Conservation (phyloP, 2,329 filamentous ascomycete species). For the Nemania serpens region DNA sequence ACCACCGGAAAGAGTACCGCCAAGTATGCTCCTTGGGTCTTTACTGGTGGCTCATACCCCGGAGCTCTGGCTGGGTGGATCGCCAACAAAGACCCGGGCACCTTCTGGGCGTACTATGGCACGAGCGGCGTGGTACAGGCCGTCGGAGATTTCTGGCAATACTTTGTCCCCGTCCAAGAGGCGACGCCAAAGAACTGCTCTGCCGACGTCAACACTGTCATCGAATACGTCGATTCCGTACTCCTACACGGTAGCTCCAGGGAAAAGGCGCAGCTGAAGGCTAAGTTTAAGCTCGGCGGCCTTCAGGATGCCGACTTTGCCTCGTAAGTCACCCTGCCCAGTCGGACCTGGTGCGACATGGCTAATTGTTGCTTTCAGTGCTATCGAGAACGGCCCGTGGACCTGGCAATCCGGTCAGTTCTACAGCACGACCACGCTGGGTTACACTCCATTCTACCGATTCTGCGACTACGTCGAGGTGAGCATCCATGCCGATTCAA, state of each 20-base stretch:
- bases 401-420: slow-evolving; percentile 61
- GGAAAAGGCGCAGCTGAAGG: slow-evolving; percentile 52
- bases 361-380: slow-evolving; percentile 31
- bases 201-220: slow-evolving; percentile 54
- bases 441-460: slow-evolving; percentile 52
- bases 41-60: slow-evolving; percentile 59
- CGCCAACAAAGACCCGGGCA: slow-evolving; percentile 55
- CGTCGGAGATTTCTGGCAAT: slow-evolving; percentile 58
- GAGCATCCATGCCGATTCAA: neutral
- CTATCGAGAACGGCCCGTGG: slow-evolving; percentile 60
- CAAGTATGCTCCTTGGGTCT: slow-evolving; percentile 58
- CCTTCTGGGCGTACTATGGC: slow-evolving; percentile 63
- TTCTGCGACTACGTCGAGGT: slow-evolving; percentile 56
- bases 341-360: neutral
- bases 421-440: slow-evolving; percentile 48
- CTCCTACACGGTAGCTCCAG: slow-evolving; percentile 45
- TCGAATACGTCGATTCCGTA: slow-evolving; percentile 56
- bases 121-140: slow-evolving; percentile 60
- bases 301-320: slow-evolving; percentile 53
- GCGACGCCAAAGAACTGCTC: slow-evolving; percentile 63
- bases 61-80: slow-evolving; percentile 61
- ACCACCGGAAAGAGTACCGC: slow-evolving; percentile 50
- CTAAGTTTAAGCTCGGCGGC: slow-evolving; percentile 54
- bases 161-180: slow-evolving; percentile 58
- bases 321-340: slow-evolving; percentile 34